Evolutionary conservation across 345 rosid genomes (phyloP).

Genomic region (Dimocarpus longan): DNA sequence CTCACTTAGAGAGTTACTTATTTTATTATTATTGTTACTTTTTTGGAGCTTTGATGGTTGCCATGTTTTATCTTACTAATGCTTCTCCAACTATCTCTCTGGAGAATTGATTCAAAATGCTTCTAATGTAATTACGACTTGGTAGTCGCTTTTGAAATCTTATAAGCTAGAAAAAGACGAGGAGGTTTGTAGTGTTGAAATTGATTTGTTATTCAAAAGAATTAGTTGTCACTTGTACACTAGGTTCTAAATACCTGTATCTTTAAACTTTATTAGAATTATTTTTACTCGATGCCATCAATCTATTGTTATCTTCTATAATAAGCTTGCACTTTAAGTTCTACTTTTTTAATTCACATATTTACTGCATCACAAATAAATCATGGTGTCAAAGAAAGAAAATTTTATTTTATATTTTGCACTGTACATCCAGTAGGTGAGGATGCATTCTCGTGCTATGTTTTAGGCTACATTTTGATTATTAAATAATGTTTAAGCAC

Average conservation of each 20-base stretch:
- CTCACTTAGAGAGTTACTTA: conserved; percentile 1
- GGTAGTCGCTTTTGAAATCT: conserved; percentile 68
- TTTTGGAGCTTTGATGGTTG: neutral
- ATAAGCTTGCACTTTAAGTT: neutral
- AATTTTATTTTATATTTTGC: neutral
- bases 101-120: conserved; percentile 61
- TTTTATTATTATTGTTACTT: neutral
- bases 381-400: neutral
- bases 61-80: neutral
- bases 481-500: too few relatives aligned
- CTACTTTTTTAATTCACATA: too few relatives aligned
- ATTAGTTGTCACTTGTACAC: neutral
- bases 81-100: conserved; percentile 27
- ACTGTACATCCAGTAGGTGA: too few relatives aligned
- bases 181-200: conserved; percentile 52
- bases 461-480: too few relatives aligned
- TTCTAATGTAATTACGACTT: conserved; percentile 36
- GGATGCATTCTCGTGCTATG: too few relatives aligned
- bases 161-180: conserved; percentile 75
- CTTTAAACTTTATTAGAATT: neutral
- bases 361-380: too few relatives aligned
- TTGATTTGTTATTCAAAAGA: conserved; percentile 1
- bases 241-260: neutral
- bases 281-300: neutral
- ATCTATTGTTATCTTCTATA: neutral